A percentile compares a stretch with the other conserved stretches of the same genome.
Evolutionary conservation across 192 early-diverging fungal species (phyloP).

Genomic region (Coemansia sp.): DNA sequence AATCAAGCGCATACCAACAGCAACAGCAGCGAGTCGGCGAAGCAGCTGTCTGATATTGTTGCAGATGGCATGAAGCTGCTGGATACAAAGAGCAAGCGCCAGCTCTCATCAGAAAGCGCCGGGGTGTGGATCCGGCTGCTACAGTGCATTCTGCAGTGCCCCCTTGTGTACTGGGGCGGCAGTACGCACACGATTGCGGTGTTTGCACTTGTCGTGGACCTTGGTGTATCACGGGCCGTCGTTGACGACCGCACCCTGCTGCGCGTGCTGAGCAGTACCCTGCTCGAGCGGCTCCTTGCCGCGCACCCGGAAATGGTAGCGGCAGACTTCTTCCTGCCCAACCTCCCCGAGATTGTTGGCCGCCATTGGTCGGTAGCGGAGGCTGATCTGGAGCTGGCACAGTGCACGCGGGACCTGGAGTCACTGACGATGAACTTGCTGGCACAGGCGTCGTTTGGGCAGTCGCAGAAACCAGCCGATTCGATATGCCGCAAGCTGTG

Average conservation of each 20-base stretch:
- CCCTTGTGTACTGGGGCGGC: slow-evolving; percentile 30
- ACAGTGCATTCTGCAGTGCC: slow-evolving; percentile 17
- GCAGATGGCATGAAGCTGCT: not conserved
- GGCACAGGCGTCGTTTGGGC: slow-evolving; percentile 14
- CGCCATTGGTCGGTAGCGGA: no score
- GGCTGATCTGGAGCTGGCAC: no score
- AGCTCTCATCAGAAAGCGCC: slow-evolving; percentile 1
- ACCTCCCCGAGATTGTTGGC: no score
- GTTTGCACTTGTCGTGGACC: slow-evolving; percentile 7
- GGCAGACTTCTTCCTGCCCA: no score
- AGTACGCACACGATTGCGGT: no score
- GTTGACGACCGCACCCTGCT: no score
- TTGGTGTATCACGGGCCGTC: no score
- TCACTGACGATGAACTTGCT: slow-evolving; percentile 2
- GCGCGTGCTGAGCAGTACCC: no score
- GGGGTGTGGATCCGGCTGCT: slow-evolving; percentile 18
- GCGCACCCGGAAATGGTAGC: no score
- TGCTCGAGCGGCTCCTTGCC: no score
- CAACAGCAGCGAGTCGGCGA: not conserved
- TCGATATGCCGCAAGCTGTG: slow-evolving; percentile 21
- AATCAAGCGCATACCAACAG: not conserved
- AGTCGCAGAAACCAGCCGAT: slow-evolving; percentile 2
- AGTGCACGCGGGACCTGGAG: slow-evolving; percentile 8
- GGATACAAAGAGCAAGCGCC: not conserved
- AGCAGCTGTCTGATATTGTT: not conserved